Percentiles rank a stretch among this genome's conserved stretches.
phyloP scores from a whole-genome alignment of 225 moss, liverwort and hornwort species.

The Lunularia cruciata region DNA sequence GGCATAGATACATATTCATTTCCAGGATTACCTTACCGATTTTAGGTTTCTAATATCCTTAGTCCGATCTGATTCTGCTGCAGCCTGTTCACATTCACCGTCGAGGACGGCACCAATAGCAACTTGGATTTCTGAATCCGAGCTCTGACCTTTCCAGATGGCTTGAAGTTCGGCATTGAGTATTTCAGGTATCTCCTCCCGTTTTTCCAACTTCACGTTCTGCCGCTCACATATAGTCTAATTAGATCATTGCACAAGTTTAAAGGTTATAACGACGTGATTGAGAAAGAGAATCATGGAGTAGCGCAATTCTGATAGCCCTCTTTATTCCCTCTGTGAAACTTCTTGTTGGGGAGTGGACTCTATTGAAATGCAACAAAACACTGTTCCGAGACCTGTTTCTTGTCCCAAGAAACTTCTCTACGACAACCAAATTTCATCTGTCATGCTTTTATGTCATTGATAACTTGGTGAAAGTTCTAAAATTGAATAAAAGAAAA shows the following conservation, averaged over 20 bases:
- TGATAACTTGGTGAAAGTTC: too few species aligned
- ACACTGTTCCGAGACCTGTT: too few species aligned
- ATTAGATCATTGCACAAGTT: background rate
- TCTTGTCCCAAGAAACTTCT: too few species aligned
- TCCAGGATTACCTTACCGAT: background rate
- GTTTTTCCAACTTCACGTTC: background rate
- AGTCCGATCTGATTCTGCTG: background rate
- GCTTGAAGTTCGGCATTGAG: slow-evolving; percentile 16
- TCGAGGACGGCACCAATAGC: background rate
- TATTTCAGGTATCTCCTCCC: background rate
- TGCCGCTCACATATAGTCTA: background rate
- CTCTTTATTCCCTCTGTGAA: too few species aligned
- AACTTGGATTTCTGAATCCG: background rate
- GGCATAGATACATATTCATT: background rate
- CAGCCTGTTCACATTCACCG: background rate
- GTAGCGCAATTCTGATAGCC: too few species aligned
- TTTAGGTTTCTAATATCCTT: slow-evolving; percentile 16
- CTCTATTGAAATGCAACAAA: too few species aligned
- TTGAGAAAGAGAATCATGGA: background rate
- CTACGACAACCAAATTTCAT: too few species aligned
- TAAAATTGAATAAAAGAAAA: too few species aligned
- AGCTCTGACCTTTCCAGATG: background rate
- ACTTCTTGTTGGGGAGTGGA: too few species aligned
- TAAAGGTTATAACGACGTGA: background rate
- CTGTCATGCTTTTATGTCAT: too few species aligned